A percentile compares a stretch with the other conserved stretches of the same genome.
These are phyloP conservation scores for Daedaleopsis nitida DNA, from an alignment of 768 basidiomycete genomes.

Conservation along the genomic window DNA sequence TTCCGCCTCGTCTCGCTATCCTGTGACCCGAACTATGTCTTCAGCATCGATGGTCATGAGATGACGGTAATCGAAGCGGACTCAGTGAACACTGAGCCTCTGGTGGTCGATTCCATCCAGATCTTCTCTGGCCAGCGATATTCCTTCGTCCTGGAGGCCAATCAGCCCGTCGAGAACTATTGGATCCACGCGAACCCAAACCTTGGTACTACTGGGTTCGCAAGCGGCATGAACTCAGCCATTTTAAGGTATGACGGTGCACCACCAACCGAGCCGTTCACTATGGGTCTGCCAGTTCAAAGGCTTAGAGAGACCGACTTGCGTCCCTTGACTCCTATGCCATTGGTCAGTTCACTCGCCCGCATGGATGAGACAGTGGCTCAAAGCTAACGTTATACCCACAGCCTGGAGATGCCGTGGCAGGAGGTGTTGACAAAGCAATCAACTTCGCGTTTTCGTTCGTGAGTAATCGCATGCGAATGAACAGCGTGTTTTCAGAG, in stretches of 20 bases:
- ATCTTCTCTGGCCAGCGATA: slow-evolving; percentile 43
- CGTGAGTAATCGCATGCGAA: slow-evolving; percentile 18
- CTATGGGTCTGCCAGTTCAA: slow-evolving; percentile 3
- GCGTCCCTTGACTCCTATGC: slow-evolving; percentile 25
- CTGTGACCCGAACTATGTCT: slow-evolving; percentile 44
- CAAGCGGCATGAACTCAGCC: slow-evolving; percentile 42
- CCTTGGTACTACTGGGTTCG: slow-evolving; percentile 18
- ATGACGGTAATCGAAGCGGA: slow-evolving; percentile 53
- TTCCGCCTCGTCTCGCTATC: slow-evolving; percentile 42
- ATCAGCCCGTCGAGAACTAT: slow-evolving; percentile 45
- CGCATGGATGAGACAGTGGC: neutral
- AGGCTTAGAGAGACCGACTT: slow-evolving; percentile 19
- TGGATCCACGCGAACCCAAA: slow-evolving; percentile 13
- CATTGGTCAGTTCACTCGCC: slow-evolving; percentile 20
- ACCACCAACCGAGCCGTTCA: slow-evolving; percentile 35
- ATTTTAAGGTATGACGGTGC: slow-evolving; percentile 47
- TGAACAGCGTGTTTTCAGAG: neutral
- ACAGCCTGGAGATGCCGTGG: slow-evolving; percentile 22
- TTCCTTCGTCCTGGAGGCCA: slow-evolving; percentile 38
- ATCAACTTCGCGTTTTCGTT: slow-evolving; percentile 24
- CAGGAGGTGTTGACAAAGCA: slow-evolving; percentile 24
- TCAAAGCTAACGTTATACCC: neutral
- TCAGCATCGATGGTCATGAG: slow-evolving; percentile 48
- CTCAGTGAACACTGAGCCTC: slow-evolving; percentile 40
- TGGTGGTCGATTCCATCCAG: slow-evolving; percentile 41